These are phyloP conservation scores for Pleurotus pulmonarius DNA, from an alignment of 768 basidiomycete species.

Conservation along the genomic window DNA sequence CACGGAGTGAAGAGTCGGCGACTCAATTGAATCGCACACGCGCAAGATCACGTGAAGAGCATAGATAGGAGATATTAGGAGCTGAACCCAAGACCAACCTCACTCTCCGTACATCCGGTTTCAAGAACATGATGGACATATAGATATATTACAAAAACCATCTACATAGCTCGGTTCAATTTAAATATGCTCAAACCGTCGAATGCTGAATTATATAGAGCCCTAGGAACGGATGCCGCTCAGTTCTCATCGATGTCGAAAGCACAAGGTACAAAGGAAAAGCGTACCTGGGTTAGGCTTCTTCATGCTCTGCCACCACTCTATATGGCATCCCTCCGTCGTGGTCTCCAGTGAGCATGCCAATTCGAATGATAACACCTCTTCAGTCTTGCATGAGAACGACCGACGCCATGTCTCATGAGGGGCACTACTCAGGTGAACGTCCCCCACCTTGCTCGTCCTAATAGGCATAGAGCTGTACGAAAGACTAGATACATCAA, in stretches of 20 bases:
- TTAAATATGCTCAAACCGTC: not conserved
- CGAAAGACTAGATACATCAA: not conserved
- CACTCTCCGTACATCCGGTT: too few species aligned
- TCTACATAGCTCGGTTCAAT: too few species aligned
- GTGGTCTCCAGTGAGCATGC: not conserved
- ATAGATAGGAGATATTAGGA: too few species aligned
- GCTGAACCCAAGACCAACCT: too few species aligned
- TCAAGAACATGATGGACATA: too few species aligned
- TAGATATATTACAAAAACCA: too few species aligned
- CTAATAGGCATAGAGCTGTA: not conserved
- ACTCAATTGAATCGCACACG: too few species aligned
- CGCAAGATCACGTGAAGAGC: too few species aligned
- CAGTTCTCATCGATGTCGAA: too few species aligned
- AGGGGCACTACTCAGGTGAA: not conserved
- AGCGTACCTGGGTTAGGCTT: not conserved
- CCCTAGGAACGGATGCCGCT: not conserved
- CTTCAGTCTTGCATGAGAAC: slow-evolving; percentile 5
- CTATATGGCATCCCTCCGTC: not conserved
- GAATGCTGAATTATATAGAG: slow-evolving; percentile 7
- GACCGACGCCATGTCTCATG: not conserved
- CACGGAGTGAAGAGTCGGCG: too few species aligned
- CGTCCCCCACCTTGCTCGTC: not conserved
- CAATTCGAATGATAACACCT: not conserved
- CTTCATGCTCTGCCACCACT: slow-evolving; percentile 7
- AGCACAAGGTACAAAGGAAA: too few species aligned